phyloP scores from a whole-genome alignment of 1,139 yeast species.

The Sugiyamaella novakii region DNA sequence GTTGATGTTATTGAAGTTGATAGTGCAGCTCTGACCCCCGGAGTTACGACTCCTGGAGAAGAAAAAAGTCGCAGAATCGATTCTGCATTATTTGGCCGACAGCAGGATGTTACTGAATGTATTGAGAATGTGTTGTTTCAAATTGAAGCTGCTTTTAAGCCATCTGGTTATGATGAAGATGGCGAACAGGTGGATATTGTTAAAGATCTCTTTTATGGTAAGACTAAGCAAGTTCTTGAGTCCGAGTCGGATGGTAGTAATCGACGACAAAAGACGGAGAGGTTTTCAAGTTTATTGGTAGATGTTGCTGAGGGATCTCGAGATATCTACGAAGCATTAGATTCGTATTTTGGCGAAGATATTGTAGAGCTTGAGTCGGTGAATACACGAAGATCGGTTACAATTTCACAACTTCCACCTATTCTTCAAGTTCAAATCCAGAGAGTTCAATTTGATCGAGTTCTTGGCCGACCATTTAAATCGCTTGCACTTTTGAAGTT shows the following conservation, averaged over 20 bases:
- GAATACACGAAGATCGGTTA: conserved; percentile 62
- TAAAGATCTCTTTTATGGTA: conserved; percentile 79
- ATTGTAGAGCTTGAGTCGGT: conserved; percentile 72
- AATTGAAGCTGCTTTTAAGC: conserved; percentile 84
- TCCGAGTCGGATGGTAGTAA: conserved; percentile 41
- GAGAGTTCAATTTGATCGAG: conserved; percentile 86
- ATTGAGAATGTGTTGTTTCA: conserved; percentile 93
- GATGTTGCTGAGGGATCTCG: conserved; percentile 87
- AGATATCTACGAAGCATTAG: conserved; percentile 87
- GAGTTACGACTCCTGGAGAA: conserved; percentile 19
- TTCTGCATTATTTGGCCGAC: conserved; percentile 63
- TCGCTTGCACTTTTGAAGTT: conserved; percentile 81
- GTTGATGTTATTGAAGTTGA: conserved; percentile 15
- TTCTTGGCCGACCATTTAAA: conserved; percentile 71
- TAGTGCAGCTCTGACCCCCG: conserved; percentile 10
- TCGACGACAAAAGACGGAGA: conserved; percentile 64
- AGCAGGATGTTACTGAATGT: conserved; percentile 97
- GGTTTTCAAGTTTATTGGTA: conserved; percentile 78
- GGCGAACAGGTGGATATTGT: conserved; percentile 82
- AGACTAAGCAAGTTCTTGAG: conserved; percentile 57
- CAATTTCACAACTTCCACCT: conserved; percentile 72
- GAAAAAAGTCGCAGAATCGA: conserved; percentile 31
- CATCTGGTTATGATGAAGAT: conserved; percentile 62
- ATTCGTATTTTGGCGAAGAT: conserved; percentile 78
- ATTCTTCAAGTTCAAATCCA: conserved; percentile 90